Base-by-base conservation (phyloP, 2,329 filamentous ascomycete species). In the Atkinsonella hypoxylon region DNA sequence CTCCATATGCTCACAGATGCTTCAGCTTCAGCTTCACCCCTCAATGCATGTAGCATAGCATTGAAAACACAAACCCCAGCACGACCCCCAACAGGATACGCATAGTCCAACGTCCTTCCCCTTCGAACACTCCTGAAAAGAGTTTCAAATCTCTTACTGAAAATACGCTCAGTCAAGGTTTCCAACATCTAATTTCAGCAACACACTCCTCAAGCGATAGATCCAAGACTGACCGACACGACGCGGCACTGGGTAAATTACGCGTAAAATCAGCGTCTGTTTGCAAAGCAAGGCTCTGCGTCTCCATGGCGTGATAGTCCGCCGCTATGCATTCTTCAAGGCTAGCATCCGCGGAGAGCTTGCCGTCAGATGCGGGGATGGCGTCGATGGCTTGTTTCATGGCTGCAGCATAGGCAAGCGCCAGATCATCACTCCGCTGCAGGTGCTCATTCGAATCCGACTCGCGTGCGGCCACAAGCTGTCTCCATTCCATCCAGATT, bases 401-500 rank as follows among this genome's bases (percentile, higher is more conserved):
- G 1, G 58, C 55, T 20, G 38, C 20, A 18, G 47, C 36, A 43
- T 56, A 58, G 8, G 49, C 8, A 2, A 30, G 32, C 2, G 30
- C 51, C 31, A 58, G 20, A 9, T 30, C 39, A 15, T 50, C 51
- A n/a, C n/a, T n/a, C n/a, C 10, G 45, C 44, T n/a, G n/a, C n/a
- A n/a, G n/a, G n/a, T n/a, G n/a, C n/a, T n/a, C n/a, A n/a, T n/a
- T n/a, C n/a, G n/a, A n/a, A n/a, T n/a, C n/a, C n/a, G n/a, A n/a
- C n/a, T n/a, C 17, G 41, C 18, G 4, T 32, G 44, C 6, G 12
- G 56, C 55, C 18, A 51, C 10, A 17, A 47, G 15, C 22, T 51
- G 47, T 31, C 51, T 59, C 58, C 61, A 61, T 55, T 67, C 64
- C 45, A 60, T 61, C 58, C 60, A 60, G 13, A 68, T 53, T 26